These are phyloP conservation scores for Fusarium chaquense DNA, from an alignment of 2,329 filamentous ascomycete species.

Conservation along the genomic window DNA sequence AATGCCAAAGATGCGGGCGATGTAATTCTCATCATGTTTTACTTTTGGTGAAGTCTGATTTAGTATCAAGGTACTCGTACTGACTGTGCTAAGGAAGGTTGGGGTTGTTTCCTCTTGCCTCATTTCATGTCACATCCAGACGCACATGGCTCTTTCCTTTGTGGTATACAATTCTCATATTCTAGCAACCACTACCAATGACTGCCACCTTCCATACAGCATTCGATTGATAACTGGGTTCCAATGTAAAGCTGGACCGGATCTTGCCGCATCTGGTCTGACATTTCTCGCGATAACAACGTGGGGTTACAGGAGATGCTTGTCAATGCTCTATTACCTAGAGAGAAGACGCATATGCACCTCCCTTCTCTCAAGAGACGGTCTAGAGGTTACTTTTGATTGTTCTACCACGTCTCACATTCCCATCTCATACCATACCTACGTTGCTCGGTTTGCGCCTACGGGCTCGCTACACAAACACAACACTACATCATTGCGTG, in stretches of 20 bases:
- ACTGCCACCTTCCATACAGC: neutral
- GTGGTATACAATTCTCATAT: neutral
- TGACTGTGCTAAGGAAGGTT: neutral
- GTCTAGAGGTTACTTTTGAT: constrained; percentile 25
- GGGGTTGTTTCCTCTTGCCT: constrained; percentile 37
- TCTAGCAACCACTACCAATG: neutral
- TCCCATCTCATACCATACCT: constrained; percentile 11
- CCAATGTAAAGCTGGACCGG: constrained; percentile 32
- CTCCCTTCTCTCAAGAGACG: constrained; percentile 6
- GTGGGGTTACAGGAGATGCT: constrained; percentile 29
- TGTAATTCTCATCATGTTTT: constrained; percentile 23
- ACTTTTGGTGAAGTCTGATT: neutral
- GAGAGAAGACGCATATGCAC: constrained; percentile 27
- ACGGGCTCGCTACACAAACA: constrained; percentile 2
- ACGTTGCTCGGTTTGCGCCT: constrained; percentile 1
- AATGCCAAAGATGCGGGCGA: neutral
- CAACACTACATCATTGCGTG: constrained; percentile 17
- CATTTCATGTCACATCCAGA: neutral
- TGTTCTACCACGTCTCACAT: constrained; percentile 32
- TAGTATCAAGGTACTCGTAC: neutral
- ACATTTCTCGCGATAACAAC: constrained; percentile 23
- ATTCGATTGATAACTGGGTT: neutral
- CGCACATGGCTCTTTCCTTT: neutral
- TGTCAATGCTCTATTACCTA: constrained; percentile 16
- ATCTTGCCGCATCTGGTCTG: constrained; percentile 18